A percentile compares a stretch with the other conserved stretches of the same genome.
These are phyloP conservation scores for Populus deltoides DNA, from an alignment of 345 rosid species.

Conservation along the genomic window DNA sequence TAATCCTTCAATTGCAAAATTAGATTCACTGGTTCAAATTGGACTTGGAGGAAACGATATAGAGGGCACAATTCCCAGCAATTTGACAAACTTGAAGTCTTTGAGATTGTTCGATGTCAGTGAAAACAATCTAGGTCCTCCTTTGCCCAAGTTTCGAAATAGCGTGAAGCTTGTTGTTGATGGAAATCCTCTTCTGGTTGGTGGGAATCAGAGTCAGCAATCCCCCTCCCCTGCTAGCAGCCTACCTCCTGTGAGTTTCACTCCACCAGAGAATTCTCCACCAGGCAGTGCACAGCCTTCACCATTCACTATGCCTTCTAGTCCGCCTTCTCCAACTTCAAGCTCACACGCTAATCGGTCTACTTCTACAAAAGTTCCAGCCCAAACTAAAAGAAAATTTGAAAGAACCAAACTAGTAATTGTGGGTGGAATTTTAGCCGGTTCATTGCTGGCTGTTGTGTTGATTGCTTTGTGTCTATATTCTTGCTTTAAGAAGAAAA, in stretches of 20 bases:
- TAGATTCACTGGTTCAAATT: conserved; percentile 43
- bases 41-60: conserved; percentile 37
- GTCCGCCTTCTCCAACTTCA: conserved; percentile 26
- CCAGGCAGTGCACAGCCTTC: conserved; percentile 1
- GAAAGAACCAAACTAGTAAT: conserved; percentile 13
- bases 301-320: conserved; percentile 14
- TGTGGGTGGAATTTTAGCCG: conserved; percentile 17
- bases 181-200: conserved; percentile 42
- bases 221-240: conserved; percentile 17
- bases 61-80: conserved; percentile 39
- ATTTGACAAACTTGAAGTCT: conserved; percentile 34
- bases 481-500: conserved; percentile 28
- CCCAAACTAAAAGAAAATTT: conserved; percentile 7
- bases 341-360: conserved; percentile 5
- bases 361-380: conserved; percentile 9
- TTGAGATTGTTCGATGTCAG: conserved; percentile 43
- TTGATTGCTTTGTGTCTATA: conserved; percentile 22
- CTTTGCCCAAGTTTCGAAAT: conserved; percentile 39
- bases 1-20: conserved; percentile 36
- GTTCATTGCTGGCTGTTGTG: conserved; percentile 14
- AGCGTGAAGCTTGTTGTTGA: conserved; percentile 35
- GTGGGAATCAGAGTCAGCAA: conserved; percentile 13
- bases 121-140: conserved; percentile 43
- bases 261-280: conserved; percentile 19
- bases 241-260: conserved; percentile 17